These are phyloP conservation scores for Obba rivulosa DNA, from an alignment of 768 basidiomycete species.

Conservation along the genomic window DNA sequence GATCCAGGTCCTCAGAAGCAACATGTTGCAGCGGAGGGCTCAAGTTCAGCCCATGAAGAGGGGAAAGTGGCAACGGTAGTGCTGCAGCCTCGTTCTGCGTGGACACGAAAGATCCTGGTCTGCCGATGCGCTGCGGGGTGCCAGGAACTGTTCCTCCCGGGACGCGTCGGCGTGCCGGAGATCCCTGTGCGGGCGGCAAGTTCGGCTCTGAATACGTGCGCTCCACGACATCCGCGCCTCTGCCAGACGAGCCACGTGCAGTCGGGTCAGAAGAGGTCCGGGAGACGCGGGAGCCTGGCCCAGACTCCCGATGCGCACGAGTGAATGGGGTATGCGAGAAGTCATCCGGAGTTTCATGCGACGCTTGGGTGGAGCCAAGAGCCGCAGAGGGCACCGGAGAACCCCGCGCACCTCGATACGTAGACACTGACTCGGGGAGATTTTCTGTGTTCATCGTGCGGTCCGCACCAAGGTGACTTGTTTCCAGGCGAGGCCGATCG, in stretches of 20 bases:
- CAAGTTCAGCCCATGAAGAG: background rate
- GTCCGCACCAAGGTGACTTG: too few relatives aligned
- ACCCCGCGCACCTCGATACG: too few relatives aligned
- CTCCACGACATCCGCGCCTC: background rate
- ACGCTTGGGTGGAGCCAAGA: too few relatives aligned
- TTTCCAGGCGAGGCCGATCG: too few relatives aligned
- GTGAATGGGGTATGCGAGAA: too few relatives aligned
- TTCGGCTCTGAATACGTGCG: background rate
- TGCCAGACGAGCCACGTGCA: background rate
- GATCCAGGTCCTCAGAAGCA: conserved; percentile 2
- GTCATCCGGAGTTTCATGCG: too few relatives aligned
- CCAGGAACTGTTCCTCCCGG: conserved; percentile 1
- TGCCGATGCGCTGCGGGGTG: conserved; percentile 1
- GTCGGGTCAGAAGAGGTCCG: background rate
- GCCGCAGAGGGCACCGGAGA: too few relatives aligned
- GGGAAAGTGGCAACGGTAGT: background rate
- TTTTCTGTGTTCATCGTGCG: too few relatives aligned
- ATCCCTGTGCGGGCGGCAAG: background rate
- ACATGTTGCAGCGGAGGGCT: conserved; percentile 2
- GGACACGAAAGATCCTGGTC: background rate
- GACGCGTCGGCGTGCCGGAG: background rate
- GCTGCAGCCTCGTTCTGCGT: background rate
- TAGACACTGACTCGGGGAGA: too few relatives aligned
- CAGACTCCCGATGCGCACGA: too few relatives aligned
- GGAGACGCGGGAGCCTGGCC: too few relatives aligned